These are phyloP conservation scores for Caryocar brasiliense DNA, from an alignment of 441 rosid genomes.

Conservation along the genomic window DNA sequence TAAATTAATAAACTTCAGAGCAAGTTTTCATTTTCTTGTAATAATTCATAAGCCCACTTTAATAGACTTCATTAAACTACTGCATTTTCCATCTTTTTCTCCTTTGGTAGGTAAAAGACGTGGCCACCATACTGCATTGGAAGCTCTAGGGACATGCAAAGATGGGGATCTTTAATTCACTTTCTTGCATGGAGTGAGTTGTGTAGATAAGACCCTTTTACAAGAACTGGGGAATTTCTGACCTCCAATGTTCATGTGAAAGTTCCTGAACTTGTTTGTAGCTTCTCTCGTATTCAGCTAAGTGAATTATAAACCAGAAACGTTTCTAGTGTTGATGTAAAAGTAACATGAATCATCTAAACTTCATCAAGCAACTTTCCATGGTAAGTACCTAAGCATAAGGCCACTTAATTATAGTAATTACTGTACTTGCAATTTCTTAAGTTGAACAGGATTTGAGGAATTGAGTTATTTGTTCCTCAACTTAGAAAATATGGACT, in stretches of 20 bases:
- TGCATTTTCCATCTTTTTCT: slow-evolving; percentile 17
- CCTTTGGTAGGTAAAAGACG: slow-evolving; percentile 59
- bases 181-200: slow-evolving; percentile 6
- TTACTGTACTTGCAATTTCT: too few relatives aligned
- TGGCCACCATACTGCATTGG: slow-evolving; percentile 72
- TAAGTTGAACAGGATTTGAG: too few relatives aligned
- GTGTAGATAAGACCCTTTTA: slow-evolving; percentile 7
- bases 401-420: too few relatives aligned
- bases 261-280: slow-evolving; percentile 5
- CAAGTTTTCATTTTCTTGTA: not conserved
- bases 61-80: slow-evolving; percentile 31
- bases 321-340: too few relatives aligned
- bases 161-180: slow-evolving; percentile 15
- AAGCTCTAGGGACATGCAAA: slow-evolving; percentile 47
- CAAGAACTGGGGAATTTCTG: slow-evolving; percentile 2
- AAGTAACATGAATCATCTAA: too few relatives aligned
- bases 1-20: not conserved
- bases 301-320: not conserved
- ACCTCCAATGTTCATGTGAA: slow-evolving; percentile 1
- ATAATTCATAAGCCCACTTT: not conserved
- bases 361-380: too few relatives aligned
- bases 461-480: too few relatives aligned
- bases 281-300: slow-evolving; percentile 3
- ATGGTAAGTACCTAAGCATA: too few relatives aligned
- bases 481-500: not conserved